Evolutionary conservation across 1,284 basidiomycete genomes (phyloP).

Genomic region (Mycosarcoma mackinlayi): DNA sequence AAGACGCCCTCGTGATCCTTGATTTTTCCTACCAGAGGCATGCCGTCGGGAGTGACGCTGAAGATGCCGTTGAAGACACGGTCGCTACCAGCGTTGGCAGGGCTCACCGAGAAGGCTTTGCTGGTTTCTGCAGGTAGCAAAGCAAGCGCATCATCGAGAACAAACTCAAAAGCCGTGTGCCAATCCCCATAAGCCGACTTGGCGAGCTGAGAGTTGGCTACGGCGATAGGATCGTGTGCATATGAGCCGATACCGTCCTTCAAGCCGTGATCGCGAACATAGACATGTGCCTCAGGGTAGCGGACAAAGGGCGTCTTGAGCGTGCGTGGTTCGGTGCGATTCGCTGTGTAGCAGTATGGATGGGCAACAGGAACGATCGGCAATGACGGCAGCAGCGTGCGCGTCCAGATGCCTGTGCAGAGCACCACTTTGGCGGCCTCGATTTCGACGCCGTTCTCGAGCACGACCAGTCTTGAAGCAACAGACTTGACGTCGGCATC

Average conservation of each 20-base stretch:
- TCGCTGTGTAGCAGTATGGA: conserved; percentile 10
- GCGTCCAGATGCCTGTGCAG: conserved; percentile 18
- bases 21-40: conserved; percentile 8
- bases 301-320: conserved; percentile 10
- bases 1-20: conserved; percentile 2
- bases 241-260: conserved; percentile 15
- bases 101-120: not conserved
- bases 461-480: not conserved
- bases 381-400: not conserved
- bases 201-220: conserved; percentile 4
- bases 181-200: conserved; percentile 7
- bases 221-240: conserved; percentile 17
- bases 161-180: conserved; percentile 2
- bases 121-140: conserved; percentile 1
- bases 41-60: conserved; percentile 22
- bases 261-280: conserved; percentile 15
- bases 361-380: conserved; percentile 17
- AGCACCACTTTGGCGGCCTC: conserved; percentile 7
- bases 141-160: not conserved
- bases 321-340: not conserved
- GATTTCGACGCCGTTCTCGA: not conserved
- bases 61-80: conserved; percentile 16
- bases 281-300: conserved; percentile 15
- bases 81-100: not conserved
- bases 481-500: conserved; percentile 6